Conservation (phyloP, 352 stramenopile species). For the Phytophthora pisi region DNA sequence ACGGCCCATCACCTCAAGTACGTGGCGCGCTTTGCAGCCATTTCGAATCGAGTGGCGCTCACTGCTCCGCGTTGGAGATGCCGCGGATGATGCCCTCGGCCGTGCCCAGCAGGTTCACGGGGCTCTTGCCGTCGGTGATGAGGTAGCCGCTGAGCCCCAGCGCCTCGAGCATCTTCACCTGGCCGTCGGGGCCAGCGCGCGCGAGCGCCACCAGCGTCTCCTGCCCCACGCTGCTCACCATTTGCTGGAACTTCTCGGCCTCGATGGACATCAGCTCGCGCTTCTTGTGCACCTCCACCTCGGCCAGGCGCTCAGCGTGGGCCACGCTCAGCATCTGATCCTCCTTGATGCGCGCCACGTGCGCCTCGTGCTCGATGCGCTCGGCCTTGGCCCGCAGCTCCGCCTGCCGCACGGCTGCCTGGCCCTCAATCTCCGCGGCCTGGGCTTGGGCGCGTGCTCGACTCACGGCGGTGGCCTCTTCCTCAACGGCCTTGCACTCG, state of each 20-base stretch:
- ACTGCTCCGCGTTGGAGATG: constrained; percentile 52
- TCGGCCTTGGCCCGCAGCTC: constrained; percentile 70
- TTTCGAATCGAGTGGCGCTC: constrained; percentile 12
- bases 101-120: constrained; percentile 77
- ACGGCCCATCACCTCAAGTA: constrained; percentile 30
- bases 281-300: constrained; percentile 79
- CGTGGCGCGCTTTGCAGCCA: constrained; percentile 14
- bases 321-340: constrained; percentile 66
- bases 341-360: constrained; percentile 57
- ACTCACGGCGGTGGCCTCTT: constrained; percentile 68
- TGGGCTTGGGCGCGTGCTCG: constrained; percentile 63
- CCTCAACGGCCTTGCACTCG: constrained; percentile 73
- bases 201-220: constrained; percentile 80
- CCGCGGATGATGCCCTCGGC: constrained; percentile 77
- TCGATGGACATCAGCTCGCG: constrained; percentile 81
- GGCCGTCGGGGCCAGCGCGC: constrained; percentile 69
- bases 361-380: constrained; percentile 70
- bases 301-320: constrained; percentile 63
- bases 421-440: constrained; percentile 74
- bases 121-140: constrained; percentile 85
- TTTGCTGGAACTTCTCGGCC: constrained; percentile 83
- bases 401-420: constrained; percentile 72
- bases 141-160: constrained; percentile 83
- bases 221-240: constrained; percentile 76
- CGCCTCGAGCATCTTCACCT: constrained; percentile 80